Evolutionary conservation across 75 land plant species (phyloP), one percentile per base, ranked within the genome.

Genomic region (Picea sitchensis): DNA sequence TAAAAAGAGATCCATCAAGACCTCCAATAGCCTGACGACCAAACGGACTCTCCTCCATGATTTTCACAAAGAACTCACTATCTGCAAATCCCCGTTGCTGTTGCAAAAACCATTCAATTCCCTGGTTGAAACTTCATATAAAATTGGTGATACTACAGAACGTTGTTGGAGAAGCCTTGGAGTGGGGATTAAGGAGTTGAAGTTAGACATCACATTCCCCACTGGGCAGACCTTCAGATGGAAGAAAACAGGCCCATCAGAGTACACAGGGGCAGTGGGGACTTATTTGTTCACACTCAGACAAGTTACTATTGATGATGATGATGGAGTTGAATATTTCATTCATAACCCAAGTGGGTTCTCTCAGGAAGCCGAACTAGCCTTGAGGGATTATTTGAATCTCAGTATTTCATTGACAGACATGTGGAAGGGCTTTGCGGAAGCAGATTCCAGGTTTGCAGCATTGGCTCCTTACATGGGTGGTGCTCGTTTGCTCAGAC

Each of bases 211-310:
- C 78, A 97, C 98, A 2, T 91, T 97, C 69, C 94, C 90, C 54
- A 97, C 99, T 12, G 99, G 99, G 74, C 99, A 97, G 82, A 91
- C 91, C 80, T 97, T 97, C 87, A 79, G 91, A n/a, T 97, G 99
- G 99, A 86, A 83, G 74, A 82, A 81, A 56, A 97, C 99, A 23
- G 90, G 83, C 23, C 79, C 85, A 11, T 56, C 81, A 20, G 86
- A 85, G 60, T 97, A 59, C 84, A 97, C 98, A 9, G 99, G 99
- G 57, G 87, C 83, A 20, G 81, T 97, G 11, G 87, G 86, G 2
- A 32, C 88, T 71, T 85, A 90, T 65, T 82, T 97, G 57, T 38
- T 97, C 59, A 92, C 99, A 58, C 90, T 97, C 80, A 82, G 84
- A 20, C 98, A 97, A 61, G 76, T 80, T 17, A 26, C 47, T n/a